These are phyloP conservation scores for Magnaporthales sp. DNA, from an alignment of 2,329 filamentous ascomycete genomes.

Conservation along the genomic window DNA sequence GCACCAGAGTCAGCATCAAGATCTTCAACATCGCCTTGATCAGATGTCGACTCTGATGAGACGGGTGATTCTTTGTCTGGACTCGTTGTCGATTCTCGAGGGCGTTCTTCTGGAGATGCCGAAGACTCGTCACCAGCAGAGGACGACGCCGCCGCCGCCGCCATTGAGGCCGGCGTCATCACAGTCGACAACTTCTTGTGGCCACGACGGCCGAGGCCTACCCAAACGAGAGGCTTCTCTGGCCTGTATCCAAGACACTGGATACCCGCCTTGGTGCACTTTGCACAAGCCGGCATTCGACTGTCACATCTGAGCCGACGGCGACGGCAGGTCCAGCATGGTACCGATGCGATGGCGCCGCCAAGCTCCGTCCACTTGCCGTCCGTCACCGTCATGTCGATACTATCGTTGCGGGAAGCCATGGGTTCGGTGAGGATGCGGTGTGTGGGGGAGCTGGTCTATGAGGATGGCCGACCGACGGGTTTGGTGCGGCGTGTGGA, in stretches of 20 bases:
- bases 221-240: slow-evolving; percentile 8
- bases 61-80: neutral
- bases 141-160: neutral
- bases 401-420: neutral
- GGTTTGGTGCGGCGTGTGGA: neutral
- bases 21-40: neutral
- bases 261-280: slow-evolving; percentile 7
- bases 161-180: slow-evolving; percentile 3
- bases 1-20: neutral
- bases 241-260: slow-evolving; percentile 8
- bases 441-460: neutral
- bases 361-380: slow-evolving; percentile 3
- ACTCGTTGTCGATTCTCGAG: neutral
- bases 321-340: slow-evolving; percentile 11
- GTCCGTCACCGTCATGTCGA: slow-evolving; percentile 1
- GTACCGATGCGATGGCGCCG: neutral
- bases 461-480: neutral
- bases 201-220: slow-evolving; percentile 6
- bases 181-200: slow-evolving; percentile 7
- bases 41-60: neutral
- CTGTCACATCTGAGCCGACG: slow-evolving; percentile 10
- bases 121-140: neutral
- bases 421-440: neutral
- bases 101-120: neutral
- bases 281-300: slow-evolving; percentile 9